phyloP scores from a whole-genome alignment of 176 grass and related monocot genomes.

The Zoysia pacifica region DNA sequence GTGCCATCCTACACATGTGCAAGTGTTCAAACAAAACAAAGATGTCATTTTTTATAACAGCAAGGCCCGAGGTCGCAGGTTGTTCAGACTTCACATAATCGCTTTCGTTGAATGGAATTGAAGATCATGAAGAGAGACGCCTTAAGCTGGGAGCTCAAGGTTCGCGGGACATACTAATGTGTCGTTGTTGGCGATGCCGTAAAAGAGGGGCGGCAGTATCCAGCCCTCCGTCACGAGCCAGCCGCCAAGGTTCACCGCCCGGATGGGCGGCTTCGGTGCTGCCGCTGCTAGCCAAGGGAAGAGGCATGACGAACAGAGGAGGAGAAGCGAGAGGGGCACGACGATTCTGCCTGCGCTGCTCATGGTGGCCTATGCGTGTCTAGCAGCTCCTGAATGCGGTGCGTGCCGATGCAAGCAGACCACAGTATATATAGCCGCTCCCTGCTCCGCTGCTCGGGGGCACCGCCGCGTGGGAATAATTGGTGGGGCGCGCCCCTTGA shows the following conservation, averaged over 20 bases:
- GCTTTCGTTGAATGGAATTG: not conserved
- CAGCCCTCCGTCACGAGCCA: constrained; percentile 82
- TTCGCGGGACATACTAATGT: constrained; percentile 38
- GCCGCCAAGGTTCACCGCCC: constrained; percentile 68
- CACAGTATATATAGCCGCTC: not conserved
- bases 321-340: not conserved
- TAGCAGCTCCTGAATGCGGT: not conserved
- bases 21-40: not conserved
- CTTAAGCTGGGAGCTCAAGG: not conserved
- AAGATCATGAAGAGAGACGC: not conserved
- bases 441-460: too few species aligned
- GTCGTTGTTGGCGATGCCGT: constrained; percentile 66
- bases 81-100: too few species aligned
- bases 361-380: not conserved
- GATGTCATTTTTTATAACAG: not conserved
- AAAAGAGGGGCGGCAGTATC: constrained; percentile 68
- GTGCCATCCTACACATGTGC: constrained; percentile 46
- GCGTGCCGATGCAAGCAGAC: not conserved
- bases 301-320: not conserved
- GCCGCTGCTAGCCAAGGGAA: not conserved
- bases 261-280: constrained; percentile 17
- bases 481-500: too few species aligned
- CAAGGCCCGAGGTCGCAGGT: too few species aligned
- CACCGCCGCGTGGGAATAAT: too few species aligned
- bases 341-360: too few species aligned